Base-by-base conservation (phyloP, 179 eudicot species). In the Gypsophila paniculata region DNA sequence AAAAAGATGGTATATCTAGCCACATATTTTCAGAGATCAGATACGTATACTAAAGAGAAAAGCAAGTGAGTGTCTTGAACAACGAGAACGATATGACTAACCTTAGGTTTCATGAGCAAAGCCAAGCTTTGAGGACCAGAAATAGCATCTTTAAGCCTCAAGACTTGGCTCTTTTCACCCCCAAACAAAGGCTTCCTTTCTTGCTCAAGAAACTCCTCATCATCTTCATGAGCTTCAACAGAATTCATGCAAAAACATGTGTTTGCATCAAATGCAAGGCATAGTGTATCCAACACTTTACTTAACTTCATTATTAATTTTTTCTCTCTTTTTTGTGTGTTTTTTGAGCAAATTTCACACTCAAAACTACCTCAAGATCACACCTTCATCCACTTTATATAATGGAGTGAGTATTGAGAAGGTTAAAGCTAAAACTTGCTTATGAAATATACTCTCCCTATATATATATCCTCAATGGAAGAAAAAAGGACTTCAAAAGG, bases 61-160 rank as follows among this genome's bases (percentile, higher is more conserved):
- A 29, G n/a, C n/a, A n/a, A n/a, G 34, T 29, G 34, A 29, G 34
- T 29, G 4, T 29, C 34, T 29, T 4, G 34, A 29, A 46, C 7
- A 39, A 34, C 36, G 6, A 39, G 32, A 55, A 3, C 26, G 32
- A 39, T 1, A 2, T 29, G 10, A 5, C 6, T 8, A 19, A 58
- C 98, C 98, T 93, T 91, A 70, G 98, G 98, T 82, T 93, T 89
- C 63, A 93, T 77, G 53, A 85, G 88, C 68, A 87, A 82, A 80
- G 96, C 96, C 74, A 93, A 84, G 36, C 87, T 89, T 69, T 87
- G 91, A 34, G 91, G 85, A 48, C 53, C 83, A 75, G 82, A 80
- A 65, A 84, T 79, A 57, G 74, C 84, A 82, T 89, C 91, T 81
- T 91, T 93, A 66, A 84, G 70, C 73, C 61, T 89, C 61, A 87